Percentiles rank a stretch among this genome's conserved stretches.
Conservation (phyloP, 2,329 filamentous ascomycete genomes). For the Helotiales sp. region DNA sequence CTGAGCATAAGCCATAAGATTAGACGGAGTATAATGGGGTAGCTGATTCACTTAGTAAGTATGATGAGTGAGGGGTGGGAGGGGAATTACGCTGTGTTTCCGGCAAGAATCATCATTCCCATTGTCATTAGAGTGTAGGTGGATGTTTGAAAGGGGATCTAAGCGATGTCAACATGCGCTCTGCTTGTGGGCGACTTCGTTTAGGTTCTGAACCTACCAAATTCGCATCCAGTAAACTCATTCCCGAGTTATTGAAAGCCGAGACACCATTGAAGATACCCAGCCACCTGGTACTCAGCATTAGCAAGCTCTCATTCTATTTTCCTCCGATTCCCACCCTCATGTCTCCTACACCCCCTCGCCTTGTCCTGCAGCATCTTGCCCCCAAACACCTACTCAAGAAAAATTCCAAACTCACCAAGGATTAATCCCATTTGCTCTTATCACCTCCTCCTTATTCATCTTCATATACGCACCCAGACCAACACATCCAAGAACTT, state of each 20-base stretch:
- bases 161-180: not conserved
- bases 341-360: no score
- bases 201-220: conserved; percentile 49
- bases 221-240: conserved; percentile 69
- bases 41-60: conserved; percentile 41
- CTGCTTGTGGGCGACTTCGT: not conserved
- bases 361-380: not conserved
- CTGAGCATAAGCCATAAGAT: conserved; percentile 59
- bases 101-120: conserved; percentile 64
- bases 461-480: conserved; percentile 65
- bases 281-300: conserved; percentile 53
- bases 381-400: no score
- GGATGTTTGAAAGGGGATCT: conserved; percentile 49
- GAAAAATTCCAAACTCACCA: conserved; percentile 47
- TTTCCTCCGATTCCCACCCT: not conserved
- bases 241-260: conserved; percentile 74
- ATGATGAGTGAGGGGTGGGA: not conserved
- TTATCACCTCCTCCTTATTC: conserved; percentile 54
- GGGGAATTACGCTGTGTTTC: conserved; percentile 58
- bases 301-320: not conserved
- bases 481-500: conserved; percentile 61
- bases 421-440: conserved; percentile 63
- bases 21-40: conserved; percentile 66
- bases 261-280: conserved; percentile 71
- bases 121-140: conserved; percentile 51